Conservation (phyloP, 805 yeast genomes). For the Candida michaelii region DNA sequence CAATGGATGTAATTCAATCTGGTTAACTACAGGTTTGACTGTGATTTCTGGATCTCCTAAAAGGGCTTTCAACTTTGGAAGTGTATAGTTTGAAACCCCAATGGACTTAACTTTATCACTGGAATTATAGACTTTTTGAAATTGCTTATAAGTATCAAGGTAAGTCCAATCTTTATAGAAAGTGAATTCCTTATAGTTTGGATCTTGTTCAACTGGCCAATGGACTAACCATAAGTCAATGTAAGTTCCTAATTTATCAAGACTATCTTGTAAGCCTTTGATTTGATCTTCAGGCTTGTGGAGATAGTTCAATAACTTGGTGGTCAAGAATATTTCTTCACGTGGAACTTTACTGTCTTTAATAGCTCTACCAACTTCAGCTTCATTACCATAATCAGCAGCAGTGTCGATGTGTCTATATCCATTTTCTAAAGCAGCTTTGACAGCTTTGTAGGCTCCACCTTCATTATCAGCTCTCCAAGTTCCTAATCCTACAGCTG, state of each 20-base stretch:
- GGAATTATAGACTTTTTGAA: slow-evolving; percentile 52
- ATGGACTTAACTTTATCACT: slow-evolving; percentile 28
- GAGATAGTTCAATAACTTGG: slow-evolving; percentile 63
- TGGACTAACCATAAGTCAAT: slow-evolving; percentile 79
- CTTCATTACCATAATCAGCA: slow-evolving; percentile 65
- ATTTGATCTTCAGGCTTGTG: slow-evolving; percentile 53
- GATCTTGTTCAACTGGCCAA: slow-evolving; percentile 57
- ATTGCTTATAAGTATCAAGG: slow-evolving; percentile 44
- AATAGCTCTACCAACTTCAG: slow-evolving; percentile 55
- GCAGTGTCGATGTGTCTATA: slow-evolving; percentile 83
- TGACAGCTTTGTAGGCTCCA: slow-evolving; percentile 57
- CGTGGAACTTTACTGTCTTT: slow-evolving; percentile 63
- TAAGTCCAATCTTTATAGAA: slow-evolving; percentile 25
- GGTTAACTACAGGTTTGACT: slow-evolving; percentile 35
- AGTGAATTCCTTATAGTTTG: slow-evolving; percentile 23
- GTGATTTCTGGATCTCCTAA: slow-evolving; percentile 23
- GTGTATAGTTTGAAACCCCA: slow-evolving; percentile 39
- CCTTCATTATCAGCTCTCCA: slow-evolving; percentile 56
- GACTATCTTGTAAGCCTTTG: slow-evolving; percentile 55
- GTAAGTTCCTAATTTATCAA: slow-evolving; percentile 68
- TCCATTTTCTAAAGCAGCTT: slow-evolving; percentile 61
- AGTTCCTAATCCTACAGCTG: slow-evolving; percentile 73
- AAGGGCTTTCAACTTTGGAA: slow-evolving; percentile 27
- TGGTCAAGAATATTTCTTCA: slow-evolving; percentile 66
- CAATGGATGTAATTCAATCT: slow-evolving; percentile 37